Conservation (phyloP, 148 eudicot genomes). For the Spergularia marina region DNA sequence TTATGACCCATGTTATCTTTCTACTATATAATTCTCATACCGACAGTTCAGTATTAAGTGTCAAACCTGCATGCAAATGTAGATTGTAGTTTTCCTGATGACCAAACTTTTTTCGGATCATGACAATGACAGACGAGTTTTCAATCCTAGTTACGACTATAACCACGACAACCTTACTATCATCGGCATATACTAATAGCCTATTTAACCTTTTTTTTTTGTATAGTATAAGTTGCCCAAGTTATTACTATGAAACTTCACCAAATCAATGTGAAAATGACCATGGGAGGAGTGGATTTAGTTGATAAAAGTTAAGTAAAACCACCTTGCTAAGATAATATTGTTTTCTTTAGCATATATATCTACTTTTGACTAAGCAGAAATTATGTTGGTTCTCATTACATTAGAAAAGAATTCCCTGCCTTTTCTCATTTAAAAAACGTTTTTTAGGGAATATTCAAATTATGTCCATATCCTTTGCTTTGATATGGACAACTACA, state of each 20-base stretch:
- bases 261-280: constrained; percentile 7
- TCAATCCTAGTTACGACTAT: too few relatives aligned
- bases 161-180: too few relatives aligned
- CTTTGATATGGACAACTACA: too few relatives aligned
- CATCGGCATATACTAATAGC: too few relatives aligned
- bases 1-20: too few relatives aligned
- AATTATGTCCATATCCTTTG: not conserved
- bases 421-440: not conserved
- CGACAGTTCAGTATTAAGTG: not conserved
- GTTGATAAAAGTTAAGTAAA: not conserved
- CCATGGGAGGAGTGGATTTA: not conserved
- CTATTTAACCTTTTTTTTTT: too few relatives aligned
- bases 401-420: too few relatives aligned
- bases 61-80: not conserved
- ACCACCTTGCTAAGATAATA: not conserved
- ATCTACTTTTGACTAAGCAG: not conserved
- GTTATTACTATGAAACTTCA: not conserved
- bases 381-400: not conserved
- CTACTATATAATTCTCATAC: not conserved
- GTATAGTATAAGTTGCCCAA: not conserved
- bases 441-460: not conserved
- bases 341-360: not conserved
- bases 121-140: too few relatives aligned
- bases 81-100: not conserved
- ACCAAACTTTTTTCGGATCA: too few relatives aligned